Evolutionary conservation across 768 basidiomycete species (phyloP), one percentile per base, ranked within the genome.

Genomic region (Thelephora aurantiotincta): DNA sequence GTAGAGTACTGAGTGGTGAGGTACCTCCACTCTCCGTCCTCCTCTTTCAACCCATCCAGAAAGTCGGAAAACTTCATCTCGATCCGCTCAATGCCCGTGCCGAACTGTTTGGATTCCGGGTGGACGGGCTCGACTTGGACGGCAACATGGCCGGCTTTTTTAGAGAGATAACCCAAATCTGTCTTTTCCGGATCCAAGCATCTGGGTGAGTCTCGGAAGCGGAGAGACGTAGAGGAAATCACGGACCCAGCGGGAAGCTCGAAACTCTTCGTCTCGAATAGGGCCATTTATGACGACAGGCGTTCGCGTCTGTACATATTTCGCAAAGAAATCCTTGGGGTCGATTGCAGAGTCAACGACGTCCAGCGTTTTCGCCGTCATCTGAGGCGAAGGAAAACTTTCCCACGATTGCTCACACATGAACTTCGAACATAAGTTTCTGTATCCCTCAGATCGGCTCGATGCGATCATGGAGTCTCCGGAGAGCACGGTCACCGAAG

Each of bases 1-100:
- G 60, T 53, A 2, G 38, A 16, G 38, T 63, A 63, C 44, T 63
- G 61, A 6, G 61, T 63, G 26, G 61, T 63, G 5, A 63, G 51
- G 45, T 63, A 63, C 6, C 52, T 52, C 23, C 55, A 26, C 0
- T 56, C 53, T 1, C 56, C 58, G 1, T 53, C 48, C 3, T 56
- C 50, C 5, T n/a, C 44, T 11, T 50, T 23, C 35, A 60, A 46
- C 4, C 52, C 52, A 11, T 30, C 13, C 3, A 59, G 44, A 35
- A 62, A 60, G 2, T 59, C 57, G 13, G 50, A 35, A 52, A 62
- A 62, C 9, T 47, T 38, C 54, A 57, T 54, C 5, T 52, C 34
- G 3, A 59, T 35, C 11, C 60, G 51, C 45, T 60, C 52, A n/a
- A 57, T 52, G 46, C 57, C 58, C 16, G 60, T 60, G 5, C 60